A percentile compares a stretch with the other conserved stretches of the same genome.
Evolutionary conservation across 164 flowering plant genomes (phyloP).

Genomic region (Chloranthus sessilifolius): DNA sequence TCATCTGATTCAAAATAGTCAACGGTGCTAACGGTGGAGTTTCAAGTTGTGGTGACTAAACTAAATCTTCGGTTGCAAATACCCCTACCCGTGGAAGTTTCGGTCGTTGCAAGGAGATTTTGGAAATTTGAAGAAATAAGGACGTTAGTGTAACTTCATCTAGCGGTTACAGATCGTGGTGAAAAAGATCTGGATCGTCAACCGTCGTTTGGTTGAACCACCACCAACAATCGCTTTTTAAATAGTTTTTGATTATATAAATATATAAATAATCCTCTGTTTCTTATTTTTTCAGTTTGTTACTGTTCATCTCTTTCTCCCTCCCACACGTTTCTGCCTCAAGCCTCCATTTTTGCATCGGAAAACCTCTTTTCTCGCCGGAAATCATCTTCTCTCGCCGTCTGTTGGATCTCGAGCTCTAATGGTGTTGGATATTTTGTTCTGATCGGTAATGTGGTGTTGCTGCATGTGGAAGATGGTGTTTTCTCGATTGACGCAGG

Average conservation of each 20-base stretch:
- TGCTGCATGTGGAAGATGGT: not conserved
- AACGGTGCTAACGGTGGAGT: too few relatives aligned
- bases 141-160: too few relatives aligned
- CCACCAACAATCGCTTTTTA: constrained; percentile 66
- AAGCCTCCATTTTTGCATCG: constrained; percentile 16
- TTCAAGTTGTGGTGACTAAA: too few relatives aligned
- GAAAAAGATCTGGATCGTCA: too few relatives aligned
- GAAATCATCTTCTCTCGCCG: constrained; percentile 22
- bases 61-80: too few relatives aligned
- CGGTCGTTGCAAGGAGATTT: too few relatives aligned
- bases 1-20: too few relatives aligned
- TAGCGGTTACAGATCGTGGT: too few relatives aligned
- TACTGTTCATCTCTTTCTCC: constrained; percentile 13
- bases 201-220: constrained; percentile 80
- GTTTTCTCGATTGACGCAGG: not conserved
- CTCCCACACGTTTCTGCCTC: constrained; percentile 4
- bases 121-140: too few relatives aligned
- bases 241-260: constrained; percentile 6
- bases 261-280: constrained; percentile 47
- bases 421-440: constrained; percentile 5
- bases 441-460: constrained; percentile 54
- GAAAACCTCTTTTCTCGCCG: constrained; percentile 24
- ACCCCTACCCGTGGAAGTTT: too few relatives aligned
- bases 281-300: constrained; percentile 39
- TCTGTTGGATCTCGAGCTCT: constrained; percentile 28